These are phyloP conservation scores for Mortierella polycephala DNA, from an alignment of 371 early-diverging fungal genomes.

Conservation along the genomic window DNA sequence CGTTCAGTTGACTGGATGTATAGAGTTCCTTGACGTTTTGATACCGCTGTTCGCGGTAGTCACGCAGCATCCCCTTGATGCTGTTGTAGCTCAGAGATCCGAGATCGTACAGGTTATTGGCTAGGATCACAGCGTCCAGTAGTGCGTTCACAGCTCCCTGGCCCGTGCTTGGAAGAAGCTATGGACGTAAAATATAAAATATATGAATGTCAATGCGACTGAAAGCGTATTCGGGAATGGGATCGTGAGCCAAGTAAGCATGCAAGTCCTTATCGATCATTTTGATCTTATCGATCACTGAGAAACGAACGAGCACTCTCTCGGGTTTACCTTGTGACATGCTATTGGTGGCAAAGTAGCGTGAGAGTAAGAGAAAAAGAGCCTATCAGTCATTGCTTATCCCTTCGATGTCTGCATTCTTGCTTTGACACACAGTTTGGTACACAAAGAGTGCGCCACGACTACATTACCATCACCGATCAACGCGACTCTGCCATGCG, in stretches of 20 bases:
- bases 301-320: background rate
- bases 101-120: conserved; percentile 23
- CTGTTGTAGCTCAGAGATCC: background rate
- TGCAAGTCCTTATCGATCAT: background rate
- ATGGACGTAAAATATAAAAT: background rate
- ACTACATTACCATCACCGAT: conserved; percentile 24
- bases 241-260: too few relatives aligned
- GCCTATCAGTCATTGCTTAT: background rate
- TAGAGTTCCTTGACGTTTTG: conserved; percentile 10
- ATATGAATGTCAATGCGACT: too few relatives aligned
- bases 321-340: conserved; percentile 14
- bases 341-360: background rate
- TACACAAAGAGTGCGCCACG: background rate
- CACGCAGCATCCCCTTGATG: background rate
- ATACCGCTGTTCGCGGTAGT: conserved; percentile 12
- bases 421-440: too few relatives aligned
- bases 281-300: background rate
- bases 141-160: conserved; percentile 28
- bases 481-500: conserved; percentile 14
- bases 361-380: background rate
- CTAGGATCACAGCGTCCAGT: conserved; percentile 25
- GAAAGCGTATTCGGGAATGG: too few relatives aligned
- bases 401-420: background rate
- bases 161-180: conserved; percentile 17
- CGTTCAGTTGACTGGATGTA: background rate